A percentile compares a stretch with the other conserved stretches of the same genome.
These are phyloP conservation scores for Alternaria tenuissima DNA, from an alignment of 2,329 filamentous ascomycete genomes.

Conservation along the genomic window DNA sequence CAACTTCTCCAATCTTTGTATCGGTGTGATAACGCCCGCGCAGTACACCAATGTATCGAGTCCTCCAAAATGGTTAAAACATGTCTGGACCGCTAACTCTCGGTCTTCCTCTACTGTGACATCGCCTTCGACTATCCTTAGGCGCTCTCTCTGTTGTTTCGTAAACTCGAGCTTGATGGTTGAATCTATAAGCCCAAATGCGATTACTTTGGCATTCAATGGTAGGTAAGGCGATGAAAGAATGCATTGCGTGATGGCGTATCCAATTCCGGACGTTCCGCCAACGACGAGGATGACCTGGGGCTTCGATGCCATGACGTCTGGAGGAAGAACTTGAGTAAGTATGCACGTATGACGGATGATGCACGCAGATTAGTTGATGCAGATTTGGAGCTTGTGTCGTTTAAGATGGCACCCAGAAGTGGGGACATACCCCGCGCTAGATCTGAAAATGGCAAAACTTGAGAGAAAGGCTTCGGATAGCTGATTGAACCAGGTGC, in stretches of 20 bases:
- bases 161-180: conserved; percentile 16
- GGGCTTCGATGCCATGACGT: conserved; percentile 6
- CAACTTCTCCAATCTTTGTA: conserved; percentile 29
- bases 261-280: conserved; percentile 35
- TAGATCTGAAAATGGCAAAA: conserved; percentile 13
- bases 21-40: conserved; percentile 35
- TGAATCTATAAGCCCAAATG: conserved; percentile 18
- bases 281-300: conserved; percentile 38
- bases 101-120: conserved; percentile 16
- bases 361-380: background rate
- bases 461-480: background rate
- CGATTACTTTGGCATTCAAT: conserved; percentile 15
- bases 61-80: conserved; percentile 22
- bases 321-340: background rate
- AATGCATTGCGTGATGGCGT: conserved; percentile 26
- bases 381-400: conserved; percentile 14
- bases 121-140: conserved; percentile 19
- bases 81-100: conserved; percentile 22
- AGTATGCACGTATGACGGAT: background rate
- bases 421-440: conserved; percentile 18
- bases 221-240: conserved; percentile 11
- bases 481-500: background rate
- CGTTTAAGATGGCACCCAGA: conserved; percentile 6
- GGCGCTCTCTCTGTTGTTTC: conserved; percentile 14
- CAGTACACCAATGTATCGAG: conserved; percentile 38